phyloP scores from a whole-genome alignment of 2,329 filamentous ascomycete species.

The Laburnicola sp. region DNA sequence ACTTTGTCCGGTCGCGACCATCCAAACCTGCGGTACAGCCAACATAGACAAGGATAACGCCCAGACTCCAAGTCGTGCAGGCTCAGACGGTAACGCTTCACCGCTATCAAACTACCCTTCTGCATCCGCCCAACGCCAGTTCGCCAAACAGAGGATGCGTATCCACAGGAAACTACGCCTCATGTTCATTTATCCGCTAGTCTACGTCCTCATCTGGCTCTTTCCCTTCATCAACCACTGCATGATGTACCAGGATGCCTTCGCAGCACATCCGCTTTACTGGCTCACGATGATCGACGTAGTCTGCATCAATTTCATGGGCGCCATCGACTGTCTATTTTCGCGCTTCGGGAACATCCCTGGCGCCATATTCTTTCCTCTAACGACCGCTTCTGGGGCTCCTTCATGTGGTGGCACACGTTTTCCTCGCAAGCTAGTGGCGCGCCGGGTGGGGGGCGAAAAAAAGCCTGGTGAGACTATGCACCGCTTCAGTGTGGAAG shows the following conservation, averaged over 20 bases:
- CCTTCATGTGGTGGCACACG: slow-evolving; percentile 28
- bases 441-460: too few species aligned
- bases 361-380: slow-evolving; percentile 62
- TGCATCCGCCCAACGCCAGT: slow-evolving; percentile 14
- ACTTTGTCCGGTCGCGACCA: not conserved
- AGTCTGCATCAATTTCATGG: slow-evolving; percentile 66
- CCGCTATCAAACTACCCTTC: slow-evolving; percentile 3
- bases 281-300: slow-evolving; percentile 59
- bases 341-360: slow-evolving; percentile 70
- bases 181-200: slow-evolving; percentile 74
- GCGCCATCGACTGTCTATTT: slow-evolving; percentile 70
- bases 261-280: slow-evolving; percentile 58
- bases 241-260: slow-evolving; percentile 60
- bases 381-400: slow-evolving; percentile 48
- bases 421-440: not conserved
- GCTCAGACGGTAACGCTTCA: slow-evolving; percentile 3
- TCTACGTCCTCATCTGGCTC: slow-evolving; percentile 73
- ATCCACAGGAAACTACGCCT: slow-evolving; percentile 70
- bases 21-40: not conserved
- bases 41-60: not conserved
- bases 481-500: slow-evolving; percentile 2
- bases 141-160: slow-evolving; percentile 51
- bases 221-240: slow-evolving; percentile 70
- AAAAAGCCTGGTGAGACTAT: not conserved
- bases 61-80: not conserved